These are phyloP conservation scores for Aspergillus wentii DNA, from an alignment of 495 filamentous ascomycete genomes.

Conservation along the genomic window DNA sequence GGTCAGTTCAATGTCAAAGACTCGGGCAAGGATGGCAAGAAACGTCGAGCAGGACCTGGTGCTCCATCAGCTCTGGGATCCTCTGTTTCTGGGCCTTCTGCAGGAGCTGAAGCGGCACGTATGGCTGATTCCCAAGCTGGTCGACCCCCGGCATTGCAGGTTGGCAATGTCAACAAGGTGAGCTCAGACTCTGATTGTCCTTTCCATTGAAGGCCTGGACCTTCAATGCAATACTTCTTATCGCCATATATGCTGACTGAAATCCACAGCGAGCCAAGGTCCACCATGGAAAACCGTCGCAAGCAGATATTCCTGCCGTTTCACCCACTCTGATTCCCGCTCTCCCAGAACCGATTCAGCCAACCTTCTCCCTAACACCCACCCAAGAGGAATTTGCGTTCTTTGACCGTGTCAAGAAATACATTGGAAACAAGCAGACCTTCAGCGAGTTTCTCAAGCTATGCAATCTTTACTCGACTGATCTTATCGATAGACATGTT, in stretches of 20 bases:
- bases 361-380: constrained; percentile 50
- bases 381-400: constrained; percentile 82
- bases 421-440: constrained; percentile 81
- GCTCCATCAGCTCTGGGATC: constrained; percentile 22
- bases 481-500: constrained; percentile 76
- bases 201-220: background rate
- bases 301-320: constrained; percentile 62
- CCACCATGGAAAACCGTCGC: constrained; percentile 56
- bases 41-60: constrained; percentile 53
- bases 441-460: constrained; percentile 95
- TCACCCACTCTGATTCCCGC: constrained; percentile 84
- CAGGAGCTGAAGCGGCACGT: constrained; percentile 26
- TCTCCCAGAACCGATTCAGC: constrained; percentile 78
- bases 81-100: constrained; percentile 26
- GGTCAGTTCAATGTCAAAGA: constrained; percentile 81
- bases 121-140: constrained; percentile 30
- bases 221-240: background rate
- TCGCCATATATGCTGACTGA: too few relatives aligned
- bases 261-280: constrained; percentile 55
- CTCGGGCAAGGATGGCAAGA: constrained; percentile 73
- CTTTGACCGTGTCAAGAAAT: constrained; percentile 96
- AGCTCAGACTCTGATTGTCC: constrained; percentile 13
- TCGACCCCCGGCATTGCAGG: constrained; percentile 27
- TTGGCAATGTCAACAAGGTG: constrained; percentile 50
- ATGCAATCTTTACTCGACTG: constrained; percentile 87